These are phyloP conservation scores for Exophiala mesophila DNA, from an alignment of 2,329 filamentous ascomycete species.

Conservation along the genomic window DNA sequence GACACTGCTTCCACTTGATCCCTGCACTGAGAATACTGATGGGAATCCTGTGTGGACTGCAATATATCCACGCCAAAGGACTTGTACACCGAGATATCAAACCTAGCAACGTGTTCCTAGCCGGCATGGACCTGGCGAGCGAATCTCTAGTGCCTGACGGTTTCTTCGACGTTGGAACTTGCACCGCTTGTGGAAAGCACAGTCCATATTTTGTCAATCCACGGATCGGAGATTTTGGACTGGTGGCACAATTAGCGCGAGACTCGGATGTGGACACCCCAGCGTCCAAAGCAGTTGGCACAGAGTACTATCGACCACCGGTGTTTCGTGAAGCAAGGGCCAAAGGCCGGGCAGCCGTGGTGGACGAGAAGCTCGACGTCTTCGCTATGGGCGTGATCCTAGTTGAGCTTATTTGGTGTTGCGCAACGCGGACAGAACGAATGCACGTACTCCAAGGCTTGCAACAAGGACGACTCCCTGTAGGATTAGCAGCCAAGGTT, in stretches of 20 bases:
- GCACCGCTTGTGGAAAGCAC: conserved; percentile 19
- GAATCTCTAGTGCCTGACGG: conserved; percentile 39
- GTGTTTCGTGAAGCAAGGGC: conserved; percentile 15
- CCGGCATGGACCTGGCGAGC: conserved; percentile 35
- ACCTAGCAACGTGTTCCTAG: conserved; percentile 63
- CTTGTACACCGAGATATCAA: conserved; percentile 65
- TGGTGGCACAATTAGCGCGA: conserved; percentile 49
- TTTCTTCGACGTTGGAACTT: conserved; percentile 36
- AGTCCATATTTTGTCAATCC: conserved; percentile 47
- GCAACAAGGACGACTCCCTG: conserved; percentile 31
- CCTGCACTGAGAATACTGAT: conserved; percentile 55
- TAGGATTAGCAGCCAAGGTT: conserved; percentile 36
- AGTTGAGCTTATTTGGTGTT: conserved; percentile 56
- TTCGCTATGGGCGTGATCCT: conserved; percentile 36
- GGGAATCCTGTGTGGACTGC: conserved; percentile 57
- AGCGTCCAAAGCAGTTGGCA: conserved; percentile 49
- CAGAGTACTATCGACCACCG: conserved; percentile 58
- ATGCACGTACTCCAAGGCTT: conserved; percentile 39
- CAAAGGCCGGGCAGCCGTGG: conserved; percentile 10
- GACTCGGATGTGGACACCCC: not conserved
- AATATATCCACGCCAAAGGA: conserved; percentile 58
- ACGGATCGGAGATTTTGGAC: conserved; percentile 64
- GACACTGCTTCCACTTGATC: conserved; percentile 59
- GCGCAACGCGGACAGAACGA: conserved; percentile 49
- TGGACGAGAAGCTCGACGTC: conserved; percentile 49